These are phyloP conservation scores for Meredithiella fracta DNA, from an alignment of 2,329 filamentous ascomycete species.

Conservation along the genomic window DNA sequence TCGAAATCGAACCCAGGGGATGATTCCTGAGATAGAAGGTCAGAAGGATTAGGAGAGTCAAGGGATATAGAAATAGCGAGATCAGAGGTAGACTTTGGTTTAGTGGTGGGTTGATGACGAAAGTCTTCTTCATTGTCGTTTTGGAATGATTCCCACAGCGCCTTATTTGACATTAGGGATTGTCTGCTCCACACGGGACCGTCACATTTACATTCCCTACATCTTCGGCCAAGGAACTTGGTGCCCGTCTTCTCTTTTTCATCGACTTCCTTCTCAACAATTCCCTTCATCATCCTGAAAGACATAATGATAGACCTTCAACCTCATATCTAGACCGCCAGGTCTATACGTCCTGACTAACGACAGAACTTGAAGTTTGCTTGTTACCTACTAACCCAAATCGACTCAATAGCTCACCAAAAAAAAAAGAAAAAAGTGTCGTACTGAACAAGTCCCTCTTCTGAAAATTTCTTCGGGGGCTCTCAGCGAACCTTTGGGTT, in stretches of 20 bases:
- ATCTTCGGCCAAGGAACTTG: neutral
- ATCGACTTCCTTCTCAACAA: neutral
- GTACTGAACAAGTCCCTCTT: no score
- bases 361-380: neutral
- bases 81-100: neutral
- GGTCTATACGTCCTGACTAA: neutral
- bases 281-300: neutral
- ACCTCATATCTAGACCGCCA: neutral
- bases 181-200: neutral
- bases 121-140: neutral
- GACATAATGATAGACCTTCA: neutral
- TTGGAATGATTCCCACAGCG: constrained; percentile 1
- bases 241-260: neutral
- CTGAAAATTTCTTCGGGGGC: no score
- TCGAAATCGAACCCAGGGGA: constrained; percentile 7
- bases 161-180: neutral
- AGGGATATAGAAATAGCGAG: neutral
- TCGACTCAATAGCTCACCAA: no score
- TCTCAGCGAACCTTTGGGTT: no score
- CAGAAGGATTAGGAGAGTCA: neutral
- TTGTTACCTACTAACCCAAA: no score
- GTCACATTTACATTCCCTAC: neutral
- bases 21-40: neutral
- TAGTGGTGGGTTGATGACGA: neutral
- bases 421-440: no score